Evolutionary conservation across 2,329 filamentous ascomycete genomes (phyloP), one percentile per base, ranked within the genome.

Genomic region (Aspergillus arachidicola): DNA sequence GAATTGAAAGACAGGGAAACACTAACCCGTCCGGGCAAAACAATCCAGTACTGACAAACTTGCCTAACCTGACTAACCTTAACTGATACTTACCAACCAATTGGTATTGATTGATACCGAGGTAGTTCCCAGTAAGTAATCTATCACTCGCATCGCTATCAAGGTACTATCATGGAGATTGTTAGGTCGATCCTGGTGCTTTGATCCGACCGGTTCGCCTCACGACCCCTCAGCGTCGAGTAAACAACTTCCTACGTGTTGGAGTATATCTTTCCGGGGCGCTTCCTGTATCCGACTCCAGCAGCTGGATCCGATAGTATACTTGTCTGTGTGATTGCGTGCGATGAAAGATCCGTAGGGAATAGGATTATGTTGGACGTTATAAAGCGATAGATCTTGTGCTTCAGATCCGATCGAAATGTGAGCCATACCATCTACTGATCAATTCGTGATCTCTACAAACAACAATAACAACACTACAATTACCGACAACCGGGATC

Each of bases 11-110:
- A 14, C 34, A 41, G 48, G 62, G 66, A 69, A 69, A 60, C 34
- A 50, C 64, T 70, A 70, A 64, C 68, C 66, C 57, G 51, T 65
- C 64, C 30, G 46, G 67, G 68, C 53, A 69, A 70, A 67, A 64
- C 21, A 61, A 65, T 69, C 68, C 68, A 57, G 64, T 36, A 21
- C 43, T n/a, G 28, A 21, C 23, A 5, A 10, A 26, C 26, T 54
- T 55, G 38, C 57, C 41, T 26, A 32, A 32, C 38, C 26, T 34
- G 19, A 30, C 36, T 48, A 59, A 41, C 46, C 57, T 38, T 26
- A 43, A 59, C 6, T 21, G 34, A 34, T 30, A 36, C 12, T 53
- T 21, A n/a, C 19, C 34, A 50, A n/a, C 19, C 23, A 50, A 30
- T 10, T 51, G 51, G 32, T 55, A 55, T 55, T 26, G 32, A 55